Conservation (phyloP, 1,284 basidiomycete species). For the Irpex sp. region DNA sequence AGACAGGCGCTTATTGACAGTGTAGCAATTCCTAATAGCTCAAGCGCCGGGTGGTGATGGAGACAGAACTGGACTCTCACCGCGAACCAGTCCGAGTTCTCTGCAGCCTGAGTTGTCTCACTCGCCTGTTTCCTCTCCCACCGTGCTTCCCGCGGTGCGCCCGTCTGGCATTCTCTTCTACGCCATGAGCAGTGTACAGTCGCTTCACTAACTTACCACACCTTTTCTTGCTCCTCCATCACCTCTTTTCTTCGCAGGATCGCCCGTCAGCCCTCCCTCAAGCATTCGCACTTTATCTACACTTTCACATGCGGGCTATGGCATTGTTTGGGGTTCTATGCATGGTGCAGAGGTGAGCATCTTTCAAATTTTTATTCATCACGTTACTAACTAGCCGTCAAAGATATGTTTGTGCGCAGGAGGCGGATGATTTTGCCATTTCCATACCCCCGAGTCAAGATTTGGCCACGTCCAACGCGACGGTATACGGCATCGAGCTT, state of each 20-base stretch:
- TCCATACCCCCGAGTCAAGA: not conserved
- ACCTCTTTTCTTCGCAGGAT: not conserved
- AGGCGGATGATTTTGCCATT: not conserved
- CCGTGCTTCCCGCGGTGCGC: not conserved
- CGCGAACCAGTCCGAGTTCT: not conserved
- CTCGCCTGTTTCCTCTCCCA: not conserved
- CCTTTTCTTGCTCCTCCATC: not conserved
- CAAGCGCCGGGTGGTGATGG: not conserved
- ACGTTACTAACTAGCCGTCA: not conserved
- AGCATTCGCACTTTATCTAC: not conserved
- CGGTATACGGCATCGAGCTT: not conserved
- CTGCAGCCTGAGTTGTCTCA: not conserved
- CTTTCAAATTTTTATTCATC: not conserved
- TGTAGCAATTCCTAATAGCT: not conserved
- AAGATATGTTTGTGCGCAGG: conserved; percentile 7
- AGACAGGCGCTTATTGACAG: not conserved
- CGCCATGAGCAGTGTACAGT: not conserved
- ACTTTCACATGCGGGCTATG: conserved; percentile 10
- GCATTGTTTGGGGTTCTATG: conserved; percentile 2
- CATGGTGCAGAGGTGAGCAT: conserved; percentile 2
- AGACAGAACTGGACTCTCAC: not conserved
- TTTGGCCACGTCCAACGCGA: not conserved
- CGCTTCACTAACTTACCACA: not conserved
- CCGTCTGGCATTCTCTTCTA: not conserved
- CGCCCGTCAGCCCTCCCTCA: not conserved